Evolutionary conservation across 2,329 filamentous ascomycete species (phyloP).

Genomic region (Escovopsis sp.): DNA sequence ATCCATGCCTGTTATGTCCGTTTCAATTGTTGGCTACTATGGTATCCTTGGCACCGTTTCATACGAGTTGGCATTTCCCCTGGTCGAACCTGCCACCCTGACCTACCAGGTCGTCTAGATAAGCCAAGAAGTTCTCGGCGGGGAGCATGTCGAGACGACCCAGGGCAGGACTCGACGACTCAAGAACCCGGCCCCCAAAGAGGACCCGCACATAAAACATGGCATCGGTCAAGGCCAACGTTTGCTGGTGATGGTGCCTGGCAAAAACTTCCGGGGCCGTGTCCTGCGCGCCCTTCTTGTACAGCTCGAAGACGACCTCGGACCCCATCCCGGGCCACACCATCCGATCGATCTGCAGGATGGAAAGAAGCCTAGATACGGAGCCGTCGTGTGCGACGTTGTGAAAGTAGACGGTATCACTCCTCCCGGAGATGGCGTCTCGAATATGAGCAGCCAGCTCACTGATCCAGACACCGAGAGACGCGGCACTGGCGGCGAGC

Average conservation of each 20-base stretch:
- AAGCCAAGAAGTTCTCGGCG: conserved; percentile 46
- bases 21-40: no score
- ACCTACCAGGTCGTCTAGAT: conserved; percentile 60
- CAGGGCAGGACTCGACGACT: conserved; percentile 53
- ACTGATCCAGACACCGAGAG: conserved; percentile 59
- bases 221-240: not conserved
- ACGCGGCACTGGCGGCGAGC: conserved; percentile 44
- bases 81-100: conserved; percentile 14
- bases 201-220: conserved; percentile 46
- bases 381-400: conserved; percentile 73
- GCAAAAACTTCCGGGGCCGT: conserved; percentile 4
- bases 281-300: conserved; percentile 21
- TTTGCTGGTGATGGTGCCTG: conserved; percentile 13
- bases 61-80: not conserved
- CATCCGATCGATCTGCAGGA: conserved; percentile 62
- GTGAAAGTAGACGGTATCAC: conserved; percentile 44
- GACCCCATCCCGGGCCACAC: conserved; percentile 75
- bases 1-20: no score
- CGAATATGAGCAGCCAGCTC: conserved; percentile 56
- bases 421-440: conserved; percentile 27
- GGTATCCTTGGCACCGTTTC: not conserved
- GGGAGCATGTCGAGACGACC: conserved; percentile 59
- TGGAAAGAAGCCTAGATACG: conserved; percentile 48
- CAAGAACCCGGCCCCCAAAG: conserved; percentile 53
- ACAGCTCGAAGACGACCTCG: conserved; percentile 67